Conservation (phyloP, 768 basidiomycete genomes). For the Cystobasidium ongulense region DNA sequence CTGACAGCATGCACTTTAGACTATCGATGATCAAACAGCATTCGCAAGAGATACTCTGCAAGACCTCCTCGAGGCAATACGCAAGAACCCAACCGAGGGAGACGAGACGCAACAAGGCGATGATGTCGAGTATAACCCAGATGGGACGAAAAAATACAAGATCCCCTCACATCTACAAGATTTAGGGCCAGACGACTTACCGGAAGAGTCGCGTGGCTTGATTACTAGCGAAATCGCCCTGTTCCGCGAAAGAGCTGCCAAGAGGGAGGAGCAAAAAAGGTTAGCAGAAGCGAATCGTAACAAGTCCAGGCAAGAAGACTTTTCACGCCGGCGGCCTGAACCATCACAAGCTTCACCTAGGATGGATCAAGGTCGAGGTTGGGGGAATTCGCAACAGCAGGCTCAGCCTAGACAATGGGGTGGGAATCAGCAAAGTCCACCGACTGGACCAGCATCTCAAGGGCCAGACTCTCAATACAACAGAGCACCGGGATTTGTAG, state of each 20-base stretch:
- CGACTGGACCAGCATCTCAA: background rate
- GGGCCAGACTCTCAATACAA: slow-evolving; percentile 27
- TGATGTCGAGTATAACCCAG: slow-evolving; percentile 19
- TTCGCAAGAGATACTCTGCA: slow-evolving; percentile 57
- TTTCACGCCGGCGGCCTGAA: background rate
- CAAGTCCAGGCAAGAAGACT: background rate
- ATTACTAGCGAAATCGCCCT: slow-evolving; percentile 94
- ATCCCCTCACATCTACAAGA: slow-evolving; percentile 93
- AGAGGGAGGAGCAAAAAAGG: slow-evolving; percentile 84
- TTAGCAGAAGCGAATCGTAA: slow-evolving; percentile 38
- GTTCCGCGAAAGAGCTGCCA: slow-evolving; percentile 88
- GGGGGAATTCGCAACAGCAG: background rate
- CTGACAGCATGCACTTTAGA: slow-evolving; percentile 48
- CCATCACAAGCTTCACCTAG: background rate
- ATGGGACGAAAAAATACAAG: slow-evolving; percentile 26
- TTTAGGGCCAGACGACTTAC: slow-evolving; percentile 89
- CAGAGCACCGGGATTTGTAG: slow-evolving; percentile 72
- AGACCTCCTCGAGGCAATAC: slow-evolving; percentile 66
- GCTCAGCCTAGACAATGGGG: slow-evolving; percentile 45
- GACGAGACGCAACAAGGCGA: background rate
- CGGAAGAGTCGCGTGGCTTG: slow-evolving; percentile 77
- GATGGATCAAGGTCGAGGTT: slow-evolving; percentile 16
- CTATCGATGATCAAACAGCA: slow-evolving; percentile 60
- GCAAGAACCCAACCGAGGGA: slow-evolving; percentile 13
- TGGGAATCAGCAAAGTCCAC: slow-evolving; percentile 28